Evolutionary conservation across 2,329 filamentous ascomycete genomes (phyloP).

Genomic region (Penicillium glabrum): DNA sequence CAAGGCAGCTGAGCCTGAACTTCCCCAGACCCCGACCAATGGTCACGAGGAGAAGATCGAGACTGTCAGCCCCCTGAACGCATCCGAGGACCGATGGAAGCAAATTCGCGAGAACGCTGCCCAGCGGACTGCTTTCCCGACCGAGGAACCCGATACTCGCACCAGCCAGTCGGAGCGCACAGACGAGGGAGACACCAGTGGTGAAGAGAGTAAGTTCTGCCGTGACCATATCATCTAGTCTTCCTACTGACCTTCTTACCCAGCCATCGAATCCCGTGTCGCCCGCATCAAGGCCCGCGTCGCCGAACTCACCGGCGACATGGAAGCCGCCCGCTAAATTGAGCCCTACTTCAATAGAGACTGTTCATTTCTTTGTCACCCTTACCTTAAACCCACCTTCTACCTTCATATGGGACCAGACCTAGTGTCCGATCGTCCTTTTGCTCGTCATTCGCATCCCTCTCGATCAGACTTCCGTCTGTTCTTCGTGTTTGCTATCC

Average conservation of each 20-base stretch:
- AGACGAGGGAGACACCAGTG: constrained; percentile 87
- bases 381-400: neutral
- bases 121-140: constrained; percentile 66
- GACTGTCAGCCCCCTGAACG: neutral
- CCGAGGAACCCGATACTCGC: constrained; percentile 64
- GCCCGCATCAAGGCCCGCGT: constrained; percentile 97
- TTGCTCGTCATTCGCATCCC: constrained; percentile 6
- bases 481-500: constrained; percentile 15
- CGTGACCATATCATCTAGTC: neutral
- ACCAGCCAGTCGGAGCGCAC: constrained; percentile 59
- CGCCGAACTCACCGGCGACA: constrained; percentile 85
- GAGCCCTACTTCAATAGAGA: neutral
- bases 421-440: neutral
- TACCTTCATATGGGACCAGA: neutral
- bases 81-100: constrained; percentile 77
- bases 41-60: constrained; percentile 13
- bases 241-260: neutral
- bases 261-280: constrained; percentile 92
- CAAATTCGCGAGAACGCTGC: constrained; percentile 95
- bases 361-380: constrained; percentile 7
- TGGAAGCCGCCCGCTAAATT: constrained; percentile 55
- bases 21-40: constrained; percentile 19
- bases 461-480: constrained; percentile 7
- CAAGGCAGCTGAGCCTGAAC: neutral
- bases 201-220: constrained; percentile 78